Evolutionary conservation across 129 eudicot species (phyloP).

Genomic region (Saposhnikovia divaricata): DNA sequence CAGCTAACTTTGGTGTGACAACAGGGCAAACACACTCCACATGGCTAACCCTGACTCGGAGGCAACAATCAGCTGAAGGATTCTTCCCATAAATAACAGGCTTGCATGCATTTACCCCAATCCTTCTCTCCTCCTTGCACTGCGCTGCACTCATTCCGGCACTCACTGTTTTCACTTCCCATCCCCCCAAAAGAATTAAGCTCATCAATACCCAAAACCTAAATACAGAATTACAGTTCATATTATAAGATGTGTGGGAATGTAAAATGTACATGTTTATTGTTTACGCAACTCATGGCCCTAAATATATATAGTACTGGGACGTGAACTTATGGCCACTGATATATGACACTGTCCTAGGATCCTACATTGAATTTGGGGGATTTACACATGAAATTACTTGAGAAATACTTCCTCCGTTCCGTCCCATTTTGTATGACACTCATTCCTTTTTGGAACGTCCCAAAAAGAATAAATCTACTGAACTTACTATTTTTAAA

Average conservation of each 20-base stretch:
- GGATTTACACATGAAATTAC: background rate
- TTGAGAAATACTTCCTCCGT: no score
- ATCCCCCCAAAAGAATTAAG: slow-evolving; percentile 15
- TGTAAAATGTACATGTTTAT: no score
- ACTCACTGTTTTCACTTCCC: slow-evolving; percentile 8
- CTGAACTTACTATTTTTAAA: no score
- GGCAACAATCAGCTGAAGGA: slow-evolving; percentile 36
- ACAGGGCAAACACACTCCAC: slow-evolving; percentile 39
- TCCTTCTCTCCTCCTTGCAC: slow-evolving; percentile 36
- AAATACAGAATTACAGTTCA: background rate
- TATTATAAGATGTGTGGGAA: background rate
- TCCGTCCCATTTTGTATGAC: no score
- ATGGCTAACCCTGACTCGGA: slow-evolving; percentile 33
- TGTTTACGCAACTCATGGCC: background rate
- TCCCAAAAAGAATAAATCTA: no score
- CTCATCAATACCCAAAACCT: slow-evolving; percentile 10
- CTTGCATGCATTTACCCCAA: slow-evolving; percentile 32
- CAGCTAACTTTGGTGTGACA: slow-evolving; percentile 35
- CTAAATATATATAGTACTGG: background rate
- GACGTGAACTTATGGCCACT: background rate
- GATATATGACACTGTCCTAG: background rate
- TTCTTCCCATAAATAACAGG: slow-evolving; percentile 23
- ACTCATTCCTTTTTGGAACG: no score
- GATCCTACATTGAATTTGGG: background rate
- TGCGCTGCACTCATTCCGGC: slow-evolving; percentile 18